Base-by-base conservation (phyloP, 1,139 yeast species). In the Pichia sp. region DNA sequence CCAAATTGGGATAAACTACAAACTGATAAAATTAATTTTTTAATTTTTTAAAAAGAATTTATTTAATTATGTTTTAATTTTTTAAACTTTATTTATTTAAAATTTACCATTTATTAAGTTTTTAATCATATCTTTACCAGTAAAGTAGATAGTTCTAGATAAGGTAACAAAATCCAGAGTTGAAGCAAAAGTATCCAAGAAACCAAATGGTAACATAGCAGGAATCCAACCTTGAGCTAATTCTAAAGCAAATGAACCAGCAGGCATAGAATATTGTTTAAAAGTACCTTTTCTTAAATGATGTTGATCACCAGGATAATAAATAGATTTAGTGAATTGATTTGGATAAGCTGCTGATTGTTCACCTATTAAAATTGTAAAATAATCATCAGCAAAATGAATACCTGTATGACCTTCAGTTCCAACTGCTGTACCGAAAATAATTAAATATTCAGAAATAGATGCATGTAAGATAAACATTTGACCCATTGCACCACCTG, bases 201-300 rank as follows among this genome's bases (percentile, higher is more conserved):
- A 78, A 0, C 98, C 98, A 61, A 91, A 93, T 18, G 97, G 96
- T 50, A 93, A 72, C 98, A 91, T 91, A 40, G 93, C 81, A 27
- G 98, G 98, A 52, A 91, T 86, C 94, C 96, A 91, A 44, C 98
- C 98, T 68, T 91, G 98, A 7, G 98, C 98, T 57, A 91, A 74
- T 62, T 91, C 98, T 54, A 91, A 69, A 6, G 98, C 96, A 65
- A 80, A 89, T 0, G 86, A 70, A 27, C 81, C 93, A 31, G 75
- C 63, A 1, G 86, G 82, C 95, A 91, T 86, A 27, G 78, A 55
- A 62, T 93, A 91, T 64, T 93, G 98, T 64, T 84, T 87, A 51
- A 77, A 76, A 35, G 64, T 52, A 27, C 96, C 96, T 60, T 77
- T 81, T 27, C 55, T 61, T 59, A 91, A 69, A 59, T 82, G 93